Percentiles rank a stretch among this genome's conserved stretches.
phyloP scores from a whole-genome alignment of 169 alveolate species.

The Babesia sp. region DNA sequence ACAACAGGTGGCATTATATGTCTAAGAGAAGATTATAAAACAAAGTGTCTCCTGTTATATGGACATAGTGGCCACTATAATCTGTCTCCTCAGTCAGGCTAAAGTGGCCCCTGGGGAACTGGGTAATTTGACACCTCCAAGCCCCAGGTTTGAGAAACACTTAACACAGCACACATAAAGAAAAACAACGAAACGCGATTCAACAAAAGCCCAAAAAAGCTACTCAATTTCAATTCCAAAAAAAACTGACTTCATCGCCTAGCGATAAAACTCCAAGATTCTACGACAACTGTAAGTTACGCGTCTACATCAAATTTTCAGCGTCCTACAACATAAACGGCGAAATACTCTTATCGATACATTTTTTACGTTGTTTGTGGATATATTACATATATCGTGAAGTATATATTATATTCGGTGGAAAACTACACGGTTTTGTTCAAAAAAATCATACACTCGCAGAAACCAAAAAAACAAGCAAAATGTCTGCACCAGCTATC shows the following conservation, averaged over 20 bases:
- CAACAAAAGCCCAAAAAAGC: background rate
- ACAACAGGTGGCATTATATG: too few species aligned
- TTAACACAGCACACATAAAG: background rate
- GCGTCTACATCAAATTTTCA: background rate
- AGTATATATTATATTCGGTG: too few species aligned
- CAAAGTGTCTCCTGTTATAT: too few species aligned
- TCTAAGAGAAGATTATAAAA: too few species aligned
- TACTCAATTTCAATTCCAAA: background rate
- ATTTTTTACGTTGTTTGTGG: too few species aligned
- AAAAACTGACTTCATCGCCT: background rate
- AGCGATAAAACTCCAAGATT: background rate
- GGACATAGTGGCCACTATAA: background rate
- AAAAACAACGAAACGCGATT: too few species aligned
- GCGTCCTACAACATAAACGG: too few species aligned
- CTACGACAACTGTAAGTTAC: conserved; percentile 16
- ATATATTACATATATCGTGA: too few species aligned
- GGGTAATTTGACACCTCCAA: conserved; percentile 34
- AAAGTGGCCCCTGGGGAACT: conserved; percentile 48
- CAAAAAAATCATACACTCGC: conserved; percentile 1
- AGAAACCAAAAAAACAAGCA: background rate
- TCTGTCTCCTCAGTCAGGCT: background rate
- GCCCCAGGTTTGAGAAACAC: conserved; percentile 26
- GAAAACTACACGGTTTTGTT: too few species aligned
- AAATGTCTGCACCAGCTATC: conserved; percentile 78
- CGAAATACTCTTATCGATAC: too few species aligned